A percentile compares a stretch with the other conserved stretches of the same genome.
phyloP scores from a whole-genome alignment of 805 yeast genomes.

The Starmera dryadoides region DNA sequence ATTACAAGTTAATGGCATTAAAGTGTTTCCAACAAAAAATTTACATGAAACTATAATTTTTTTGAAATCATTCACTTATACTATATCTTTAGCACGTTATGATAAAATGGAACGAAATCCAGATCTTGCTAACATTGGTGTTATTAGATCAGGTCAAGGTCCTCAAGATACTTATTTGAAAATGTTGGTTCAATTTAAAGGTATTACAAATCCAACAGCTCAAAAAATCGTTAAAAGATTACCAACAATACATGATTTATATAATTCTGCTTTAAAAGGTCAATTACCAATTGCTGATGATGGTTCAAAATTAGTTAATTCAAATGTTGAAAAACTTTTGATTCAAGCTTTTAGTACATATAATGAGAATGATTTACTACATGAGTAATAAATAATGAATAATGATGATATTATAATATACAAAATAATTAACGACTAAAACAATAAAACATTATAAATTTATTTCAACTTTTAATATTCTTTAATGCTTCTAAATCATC shows the following conservation, averaged over 20 bases:
- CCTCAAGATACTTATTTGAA: slow-evolving; percentile 37
- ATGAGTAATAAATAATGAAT: background rate
- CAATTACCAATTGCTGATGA: slow-evolving; percentile 32
- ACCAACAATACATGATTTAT: slow-evolving; percentile 27
- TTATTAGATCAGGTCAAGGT: slow-evolving; percentile 46
- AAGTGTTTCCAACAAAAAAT: slow-evolving; percentile 43
- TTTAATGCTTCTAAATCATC: slow-evolving; percentile 47
- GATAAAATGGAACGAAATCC: slow-evolving; percentile 50
- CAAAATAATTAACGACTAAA: background rate
- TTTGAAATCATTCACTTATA: slow-evolving; percentile 49
- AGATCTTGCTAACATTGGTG: slow-evolving; percentile 48
- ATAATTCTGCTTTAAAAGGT: slow-evolving; percentile 17
- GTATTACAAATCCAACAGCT: slow-evolving; percentile 47
- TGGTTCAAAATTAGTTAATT: slow-evolving; percentile 41
- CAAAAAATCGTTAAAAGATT: slow-evolving; percentile 35
- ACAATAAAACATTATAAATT: slow-evolving; percentile 1
- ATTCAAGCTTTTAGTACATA: slow-evolving; percentile 38
- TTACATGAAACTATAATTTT: slow-evolving; percentile 41
- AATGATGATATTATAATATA: background rate
- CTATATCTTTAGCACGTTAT: slow-evolving; percentile 44
- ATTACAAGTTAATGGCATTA: slow-evolving; percentile 41
- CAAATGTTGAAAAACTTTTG: slow-evolving; percentile 42
- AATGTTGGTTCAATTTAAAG: slow-evolving; percentile 48
- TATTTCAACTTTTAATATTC: slow-evolving; percentile 22
- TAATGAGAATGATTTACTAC: slow-evolving; percentile 37